These are phyloP conservation scores for Exserohilum rostratum DNA, from an alignment of 2,329 filamentous ascomycete genomes.

Conservation along the genomic window DNA sequence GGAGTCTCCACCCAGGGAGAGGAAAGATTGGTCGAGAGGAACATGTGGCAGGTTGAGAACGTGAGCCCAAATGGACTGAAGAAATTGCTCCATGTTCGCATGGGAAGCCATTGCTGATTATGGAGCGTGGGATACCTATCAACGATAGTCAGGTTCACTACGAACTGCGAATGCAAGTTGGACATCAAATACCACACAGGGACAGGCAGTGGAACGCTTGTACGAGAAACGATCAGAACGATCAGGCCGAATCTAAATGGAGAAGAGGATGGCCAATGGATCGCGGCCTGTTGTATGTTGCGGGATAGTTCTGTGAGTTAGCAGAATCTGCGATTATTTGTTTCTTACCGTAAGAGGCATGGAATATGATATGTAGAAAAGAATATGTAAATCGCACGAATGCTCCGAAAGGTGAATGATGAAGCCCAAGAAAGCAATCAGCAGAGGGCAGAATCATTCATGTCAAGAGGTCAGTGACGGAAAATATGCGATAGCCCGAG, in stretches of 20 bases:
- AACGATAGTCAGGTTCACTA: neutral
- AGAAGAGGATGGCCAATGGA: slow-evolving; percentile 1
- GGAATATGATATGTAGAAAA: neutral
- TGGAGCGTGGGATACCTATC: slow-evolving; percentile 6
- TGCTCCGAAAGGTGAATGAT: neutral
- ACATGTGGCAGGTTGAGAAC: slow-evolving; percentile 41
- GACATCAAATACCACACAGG: neutral
- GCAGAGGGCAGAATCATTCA: slow-evolving; percentile 3
- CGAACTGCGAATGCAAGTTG: neutral
- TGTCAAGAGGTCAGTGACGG: slow-evolving; percentile 8
- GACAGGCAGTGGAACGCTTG: neutral
- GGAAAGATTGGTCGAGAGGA: slow-evolving; percentile 44
- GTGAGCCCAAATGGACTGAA: slow-evolving; percentile 39
- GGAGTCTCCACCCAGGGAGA: slow-evolving; percentile 56
- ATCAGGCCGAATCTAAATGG: neutral
- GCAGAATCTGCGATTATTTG: neutral
- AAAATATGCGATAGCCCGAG: slow-evolving; percentile 2
- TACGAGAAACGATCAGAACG: neutral
- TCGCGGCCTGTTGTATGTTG: slow-evolving; percentile 17
- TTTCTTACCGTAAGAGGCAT: neutral
- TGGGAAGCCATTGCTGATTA: slow-evolving; percentile 9
- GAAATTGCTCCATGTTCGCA: slow-evolving; percentile 20
- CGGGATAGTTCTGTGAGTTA: slow-evolving; percentile 7
- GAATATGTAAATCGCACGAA: neutral
- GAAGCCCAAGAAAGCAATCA: neutral